These are phyloP conservation scores for Lobosporangium transversale DNA, from an alignment of 192 early-diverging fungal genomes.

Conservation along the genomic window DNA sequence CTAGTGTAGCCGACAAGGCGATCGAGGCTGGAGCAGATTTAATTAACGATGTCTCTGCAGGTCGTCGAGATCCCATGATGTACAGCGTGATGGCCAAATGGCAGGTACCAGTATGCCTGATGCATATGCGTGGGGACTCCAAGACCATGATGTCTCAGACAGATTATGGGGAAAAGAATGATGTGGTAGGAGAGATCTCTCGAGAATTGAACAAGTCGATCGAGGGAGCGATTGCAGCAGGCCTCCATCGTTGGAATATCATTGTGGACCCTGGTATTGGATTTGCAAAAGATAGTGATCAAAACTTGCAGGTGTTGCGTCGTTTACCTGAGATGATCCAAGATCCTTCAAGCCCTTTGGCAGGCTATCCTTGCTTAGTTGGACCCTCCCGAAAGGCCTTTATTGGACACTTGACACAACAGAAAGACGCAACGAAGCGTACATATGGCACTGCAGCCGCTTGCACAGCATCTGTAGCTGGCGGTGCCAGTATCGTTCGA, in stretches of 20 bases:
- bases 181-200: constrained; percentile 78
- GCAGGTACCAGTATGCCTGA: constrained; percentile 88
- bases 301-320: constrained; percentile 88
- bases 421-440: constrained; percentile 74
- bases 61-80: constrained; percentile 82
- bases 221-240: constrained; percentile 75
- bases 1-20: constrained; percentile 86
- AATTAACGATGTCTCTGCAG: constrained; percentile 97
- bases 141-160: constrained; percentile 92
- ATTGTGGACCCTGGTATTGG: constrained; percentile 97
- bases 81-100: constrained; percentile 77
- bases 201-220: constrained; percentile 74
- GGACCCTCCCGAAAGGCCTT: constrained; percentile 94
- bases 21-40: constrained; percentile 90
- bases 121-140: constrained; percentile 98
- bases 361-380: constrained; percentile 87
- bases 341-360: constrained; percentile 55
- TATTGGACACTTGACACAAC: constrained; percentile 79
- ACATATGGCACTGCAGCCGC: constrained; percentile 93
- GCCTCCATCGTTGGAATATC: constrained; percentile 96
- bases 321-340: constrained; percentile 70
- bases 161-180: constrained; percentile 67
- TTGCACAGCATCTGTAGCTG: constrained; percentile 81
- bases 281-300: constrained; percentile 91
- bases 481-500: constrained; percentile 83